These are phyloP conservation scores for sunflower (Helianthus annuus) DNA, from an alignment of 129 eudicot species.

Conservation along the genomic window HanXRQr2.0-SUNRISE NC_035441.2:132379851-132380350, in stretches of 20 bases:
- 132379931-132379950: constrained; percentile 71
- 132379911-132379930: constrained; percentile 78
- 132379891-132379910: constrained; percentile 54
- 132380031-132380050: neutral
- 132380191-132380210: constrained; percentile 59
- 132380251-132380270: neutral
- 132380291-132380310: neutral
- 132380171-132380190: constrained; percentile 65
- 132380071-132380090: too few relatives aligned
- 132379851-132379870: too few relatives aligned
- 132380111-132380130: constrained; percentile 35
- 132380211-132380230: constrained; percentile 64
- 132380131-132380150: constrained; percentile 59
- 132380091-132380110: neutral
- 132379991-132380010: constrained; percentile 82
- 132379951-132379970: constrained; percentile 54
- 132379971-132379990: constrained; percentile 72
- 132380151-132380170: constrained; percentile 39
- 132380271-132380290: neutral
- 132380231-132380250: constrained; percentile 52
- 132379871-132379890: constrained; percentile 45
- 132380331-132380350: too few relatives aligned
- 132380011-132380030: constrained; percentile 66
- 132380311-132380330: too few relatives aligned
- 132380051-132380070: neutral